These are phyloP conservation scores for Zoysia japonica DNA, from an alignment of 176 grass and related monocot genomes.

Conservation along the genomic window DNA sequence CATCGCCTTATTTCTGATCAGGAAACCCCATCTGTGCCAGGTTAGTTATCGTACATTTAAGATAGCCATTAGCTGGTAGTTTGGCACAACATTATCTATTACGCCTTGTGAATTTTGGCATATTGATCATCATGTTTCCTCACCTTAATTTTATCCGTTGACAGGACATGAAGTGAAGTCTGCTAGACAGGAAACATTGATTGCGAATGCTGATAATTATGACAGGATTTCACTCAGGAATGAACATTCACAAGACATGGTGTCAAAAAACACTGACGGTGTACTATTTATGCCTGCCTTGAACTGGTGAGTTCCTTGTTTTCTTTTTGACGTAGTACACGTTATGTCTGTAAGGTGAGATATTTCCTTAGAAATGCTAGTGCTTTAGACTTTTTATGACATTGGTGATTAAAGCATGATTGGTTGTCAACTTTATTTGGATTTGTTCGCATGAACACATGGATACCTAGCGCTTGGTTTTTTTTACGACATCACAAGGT, in stretches of 20 bases:
- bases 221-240: constrained; percentile 36
- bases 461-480: background rate
- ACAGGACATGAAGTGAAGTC: constrained; percentile 55
- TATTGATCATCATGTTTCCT: constrained; percentile 4
- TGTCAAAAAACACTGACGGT: constrained; percentile 38
- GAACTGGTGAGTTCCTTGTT: constrained; percentile 39
- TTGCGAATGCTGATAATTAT: constrained; percentile 24
- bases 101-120: background rate
- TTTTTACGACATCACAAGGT: background rate
- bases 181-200: constrained; percentile 43
- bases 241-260: constrained; percentile 37
- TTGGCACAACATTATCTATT: constrained; percentile 10
- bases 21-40: constrained; percentile 37
- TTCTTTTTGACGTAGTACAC: background rate
- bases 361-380: background rate
- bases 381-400: background rate
- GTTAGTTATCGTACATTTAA: constrained; percentile 33
- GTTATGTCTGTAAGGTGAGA: background rate
- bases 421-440: background rate
- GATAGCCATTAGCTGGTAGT: background rate
- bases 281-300: constrained; percentile 47
- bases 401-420: background rate
- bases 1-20: constrained; percentile 44
- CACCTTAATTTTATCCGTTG: background rate
- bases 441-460: background rate